Conservation (phyloP, 2,329 filamentous ascomycete species). For the Hirsutella rhossiliensis region DNA sequence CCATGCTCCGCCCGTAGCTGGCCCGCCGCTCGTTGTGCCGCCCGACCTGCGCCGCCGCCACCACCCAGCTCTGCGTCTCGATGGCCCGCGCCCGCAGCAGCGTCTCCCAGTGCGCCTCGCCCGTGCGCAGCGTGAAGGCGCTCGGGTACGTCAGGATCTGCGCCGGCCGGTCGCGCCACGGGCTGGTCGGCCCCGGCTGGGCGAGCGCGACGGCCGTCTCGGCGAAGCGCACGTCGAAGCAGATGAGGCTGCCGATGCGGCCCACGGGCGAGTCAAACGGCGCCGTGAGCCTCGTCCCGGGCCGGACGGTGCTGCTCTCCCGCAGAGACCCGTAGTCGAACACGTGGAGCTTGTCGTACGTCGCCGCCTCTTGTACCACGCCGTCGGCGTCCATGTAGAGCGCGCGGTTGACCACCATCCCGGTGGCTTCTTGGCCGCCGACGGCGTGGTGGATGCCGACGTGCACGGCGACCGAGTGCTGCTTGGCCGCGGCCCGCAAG, state of each 20-base stretch:
- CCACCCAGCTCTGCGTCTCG: conserved; percentile 77
- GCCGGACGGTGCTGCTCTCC: conserved; percentile 51
- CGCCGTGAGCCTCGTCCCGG: conserved; percentile 47
- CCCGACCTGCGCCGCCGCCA: conserved; percentile 74
- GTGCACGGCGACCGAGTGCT: conserved; percentile 58
- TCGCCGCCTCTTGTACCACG: conserved; percentile 23
- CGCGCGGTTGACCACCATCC: conserved; percentile 38
- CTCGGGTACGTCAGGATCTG: conserved; percentile 79
- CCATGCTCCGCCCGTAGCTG: conserved; percentile 79
- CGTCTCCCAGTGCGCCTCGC: conserved; percentile 73
- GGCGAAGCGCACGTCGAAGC: conserved; percentile 82
- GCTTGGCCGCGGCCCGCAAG: conserved; percentile 54
- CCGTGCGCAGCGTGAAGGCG: conserved; percentile 81
- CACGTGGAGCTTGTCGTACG: conserved; percentile 82
- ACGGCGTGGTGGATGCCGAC: conserved; percentile 76
- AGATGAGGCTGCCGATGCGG: conserved; percentile 68
- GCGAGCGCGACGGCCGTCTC: conserved; percentile 60
- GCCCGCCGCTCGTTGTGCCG: conserved; percentile 59
- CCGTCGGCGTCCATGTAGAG: conserved; percentile 38
- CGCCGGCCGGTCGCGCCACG: conserved; percentile 31
- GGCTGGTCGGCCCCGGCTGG: conserved; percentile 19
- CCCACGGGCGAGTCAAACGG: conserved; percentile 68
- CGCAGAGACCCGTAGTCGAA: conserved; percentile 56
- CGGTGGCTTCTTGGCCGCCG: conserved; percentile 14
- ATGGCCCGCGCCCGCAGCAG: conserved; percentile 72